Evolutionary conservation across 1,139 yeast species (phyloP), one percentile per base, ranked within the genome.

Genomic region (Suhomyces bokatorum): DNA sequence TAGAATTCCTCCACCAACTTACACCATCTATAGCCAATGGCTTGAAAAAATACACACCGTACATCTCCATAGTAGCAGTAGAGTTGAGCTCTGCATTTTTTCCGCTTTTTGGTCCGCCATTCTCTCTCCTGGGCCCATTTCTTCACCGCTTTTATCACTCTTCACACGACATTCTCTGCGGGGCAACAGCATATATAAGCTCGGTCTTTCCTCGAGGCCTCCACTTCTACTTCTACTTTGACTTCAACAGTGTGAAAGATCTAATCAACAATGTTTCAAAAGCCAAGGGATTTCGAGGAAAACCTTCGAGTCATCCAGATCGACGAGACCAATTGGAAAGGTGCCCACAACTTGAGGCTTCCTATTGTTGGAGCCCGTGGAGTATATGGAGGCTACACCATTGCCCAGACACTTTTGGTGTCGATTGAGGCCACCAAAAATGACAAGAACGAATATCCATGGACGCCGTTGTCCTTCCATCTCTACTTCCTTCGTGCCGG

Each of bases 321-420:
- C 2, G 66, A 63, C 41, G 69, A 64, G 2, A 47, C 49, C 28
- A 60, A 58, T 17, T 73, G 61, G 54, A 59, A 52, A 10, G 78
- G 78, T 1, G 71, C 64, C 1, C 68, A 69, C 46, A 73, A 75
- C 2, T 59, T 74, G 31, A 49, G 65, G 35, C 57, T 69, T 10
- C 78, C 78, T 1, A 47, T 71, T 9, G 65, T 69, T 2, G 78
- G 80, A 0, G 88, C 88, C 2, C 67, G 87, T 35, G 93, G 91
- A 1, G 81, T 86, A 2, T 87, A 85, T 66, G 96, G 95, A 1
- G 96, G 96, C 3, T 81, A 85, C 33, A 73, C 84, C 44, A 82
- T 86, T 36, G 87, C 89, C 1, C 95, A 87, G 59, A 70, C 91
- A 1, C 64, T 86, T 8, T 63, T 80, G 49, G 91, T 90, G 1